Evolutionary conservation across 2,329 filamentous ascomycete genomes (phyloP).

Genomic region (Mariannaea elegans): DNA sequence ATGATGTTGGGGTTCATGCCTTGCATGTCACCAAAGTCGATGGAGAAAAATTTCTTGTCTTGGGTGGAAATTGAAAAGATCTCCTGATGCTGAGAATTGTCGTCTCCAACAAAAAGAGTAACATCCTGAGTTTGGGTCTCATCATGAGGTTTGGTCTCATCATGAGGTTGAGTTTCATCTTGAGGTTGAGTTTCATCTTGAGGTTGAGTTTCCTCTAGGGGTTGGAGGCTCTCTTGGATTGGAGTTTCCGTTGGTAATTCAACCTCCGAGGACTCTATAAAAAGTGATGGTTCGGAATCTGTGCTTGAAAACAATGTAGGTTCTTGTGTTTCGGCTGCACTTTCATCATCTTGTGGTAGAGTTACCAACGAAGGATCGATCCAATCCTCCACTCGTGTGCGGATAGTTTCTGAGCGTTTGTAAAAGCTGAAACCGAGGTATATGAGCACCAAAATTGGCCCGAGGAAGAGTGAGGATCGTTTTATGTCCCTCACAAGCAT

Average conservation of each 20-base stretch:
- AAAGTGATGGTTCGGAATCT: background rate
- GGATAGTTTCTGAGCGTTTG: constrained; percentile 11
- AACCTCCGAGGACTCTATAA: background rate
- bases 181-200: too few species aligned
- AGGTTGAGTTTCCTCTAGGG: too few species aligned
- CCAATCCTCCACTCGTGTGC: constrained; percentile 13
- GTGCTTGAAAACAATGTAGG: background rate
- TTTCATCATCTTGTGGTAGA: background rate
- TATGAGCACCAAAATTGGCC: constrained; percentile 43
- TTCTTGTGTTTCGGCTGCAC: background rate
- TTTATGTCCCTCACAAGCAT: constrained; percentile 47
- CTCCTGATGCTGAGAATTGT: constrained; percentile 42
- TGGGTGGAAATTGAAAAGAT: constrained; percentile 57
- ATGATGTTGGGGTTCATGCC: constrained; percentile 66
- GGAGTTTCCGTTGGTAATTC: background rate
- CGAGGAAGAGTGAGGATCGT: constrained; percentile 43
- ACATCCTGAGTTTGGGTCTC: background rate
- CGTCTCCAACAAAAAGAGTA: constrained; percentile 8
- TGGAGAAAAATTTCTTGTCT: constrained; percentile 57
- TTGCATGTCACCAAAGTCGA: constrained; percentile 54
- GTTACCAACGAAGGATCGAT: constrained; percentile 17
- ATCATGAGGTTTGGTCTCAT: background rate
- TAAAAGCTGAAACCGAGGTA: constrained; percentile 39
- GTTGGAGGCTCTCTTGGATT: background rate
- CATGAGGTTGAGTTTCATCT: background rate